These are phyloP conservation scores for Pichia sorboxylosa DNA, from an alignment of 1,139 yeast genomes.

Conservation along the genomic window DNA sequence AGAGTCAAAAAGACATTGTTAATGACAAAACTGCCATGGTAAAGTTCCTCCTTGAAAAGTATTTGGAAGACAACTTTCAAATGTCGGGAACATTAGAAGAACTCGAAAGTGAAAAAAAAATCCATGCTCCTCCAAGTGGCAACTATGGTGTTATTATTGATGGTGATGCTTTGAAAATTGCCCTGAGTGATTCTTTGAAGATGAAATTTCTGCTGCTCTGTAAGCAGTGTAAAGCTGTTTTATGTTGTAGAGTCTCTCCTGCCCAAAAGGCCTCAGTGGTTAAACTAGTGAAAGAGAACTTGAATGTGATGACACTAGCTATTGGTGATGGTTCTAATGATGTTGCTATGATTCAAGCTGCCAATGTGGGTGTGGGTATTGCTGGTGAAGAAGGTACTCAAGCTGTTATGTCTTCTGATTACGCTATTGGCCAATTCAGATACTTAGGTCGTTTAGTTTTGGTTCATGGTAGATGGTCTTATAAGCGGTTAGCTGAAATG, in stretches of 20 bases:
- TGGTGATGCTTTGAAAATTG: constrained; percentile 80
- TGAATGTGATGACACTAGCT: constrained; percentile 82
- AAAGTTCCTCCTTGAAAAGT: constrained; percentile 45
- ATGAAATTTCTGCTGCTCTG: constrained; percentile 72
- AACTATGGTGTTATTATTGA: constrained; percentile 79
- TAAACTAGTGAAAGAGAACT: constrained; percentile 68
- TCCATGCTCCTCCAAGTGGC: constrained; percentile 71
- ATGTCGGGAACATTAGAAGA: constrained; percentile 53
- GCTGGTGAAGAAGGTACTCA: constrained; percentile 98
- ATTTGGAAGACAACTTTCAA: constrained; percentile 49
- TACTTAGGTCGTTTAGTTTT: constrained; percentile 65
- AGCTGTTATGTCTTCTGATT: constrained; percentile 96
- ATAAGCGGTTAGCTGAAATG: constrained; percentile 85
- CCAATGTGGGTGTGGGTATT: constrained; percentile 96
- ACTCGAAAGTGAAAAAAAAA: constrained; percentile 47
- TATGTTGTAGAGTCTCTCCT: constrained; percentile 95
- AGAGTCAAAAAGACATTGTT: constrained; percentile 28
- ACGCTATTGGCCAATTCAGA: constrained; percentile 91
- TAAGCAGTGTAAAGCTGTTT: constrained; percentile 85
- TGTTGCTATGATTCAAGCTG: constrained; percentile 97
- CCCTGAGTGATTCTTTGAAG: constrained; percentile 43
- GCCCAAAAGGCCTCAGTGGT: constrained; percentile 96
- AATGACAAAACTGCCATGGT: constrained; percentile 35
- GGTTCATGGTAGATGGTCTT: constrained; percentile 96
- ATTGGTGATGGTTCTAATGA: constrained; percentile 98